Evolutionary conservation across 305 asterid genomes (phyloP), one percentile per base, ranked within the genome.

Genomic region (Withania somnifera): DNA sequence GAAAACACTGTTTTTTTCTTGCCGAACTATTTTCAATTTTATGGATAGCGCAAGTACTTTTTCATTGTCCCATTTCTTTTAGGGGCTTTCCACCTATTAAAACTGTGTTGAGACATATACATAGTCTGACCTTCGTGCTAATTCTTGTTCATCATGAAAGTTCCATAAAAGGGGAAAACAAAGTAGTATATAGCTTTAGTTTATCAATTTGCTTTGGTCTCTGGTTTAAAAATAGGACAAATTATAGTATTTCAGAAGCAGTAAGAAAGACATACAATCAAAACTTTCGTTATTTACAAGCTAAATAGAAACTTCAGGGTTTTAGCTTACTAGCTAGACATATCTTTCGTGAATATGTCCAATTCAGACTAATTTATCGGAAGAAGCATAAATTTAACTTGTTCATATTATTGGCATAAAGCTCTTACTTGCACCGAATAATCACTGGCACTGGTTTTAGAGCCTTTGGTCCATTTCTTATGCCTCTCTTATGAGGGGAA

Each of bases 381-480:
- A 75, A 75, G 24, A 71, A 71, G 79, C 58, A 71, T 7, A 3
- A 45, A 6, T 24, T 7, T 3, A 71, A 24, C 3, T 71, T 13
- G 15, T 7, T 19, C 22, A 45, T 45, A 24, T 42, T 7, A 15
- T 22, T 22, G 79, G 79, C 79, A 45, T 50, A 40, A 50, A 85
- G 78, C 40, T 71, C 97, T 92, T 92, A 93, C 98, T 24, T 93
- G 97, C 98, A 94, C 57, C 94, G 93, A 75, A 92, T 85, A 83
- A 93, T 94, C 81, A 94, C 97, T 22, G 98, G 98, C 76, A 89
- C 89, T 77, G 97, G 98, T 91, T 95, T 93, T 89, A 95, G 89
- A 87, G 97, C 97, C 90, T 91, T 95, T 24, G 98, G 98, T 86
- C 97, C 98, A 87, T 94, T 94, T 84, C 98, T 81, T 77, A 94